phyloP scores from a whole-genome alignment of 1,284 basidiomycete species.

The Melanopsichium pennsylvanicum region DNA sequence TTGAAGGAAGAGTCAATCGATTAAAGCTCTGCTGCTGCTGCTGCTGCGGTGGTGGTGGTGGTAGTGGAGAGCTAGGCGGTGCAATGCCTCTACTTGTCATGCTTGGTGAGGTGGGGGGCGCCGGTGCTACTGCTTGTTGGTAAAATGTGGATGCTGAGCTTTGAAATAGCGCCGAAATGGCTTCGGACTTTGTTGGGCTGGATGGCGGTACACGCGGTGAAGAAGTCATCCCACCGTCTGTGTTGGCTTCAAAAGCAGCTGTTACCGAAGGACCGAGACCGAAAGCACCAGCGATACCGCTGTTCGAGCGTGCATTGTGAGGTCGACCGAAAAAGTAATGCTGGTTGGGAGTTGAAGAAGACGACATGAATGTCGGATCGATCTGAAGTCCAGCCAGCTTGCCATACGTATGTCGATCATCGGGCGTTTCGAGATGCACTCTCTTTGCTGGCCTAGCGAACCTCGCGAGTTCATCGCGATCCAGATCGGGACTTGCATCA shows the following conservation, averaged over 20 bases:
- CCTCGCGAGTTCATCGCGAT: conserved; percentile 36
- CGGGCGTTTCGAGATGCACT: conserved; percentile 30
- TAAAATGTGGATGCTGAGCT: conserved; percentile 17
- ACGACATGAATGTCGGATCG: conserved; percentile 10
- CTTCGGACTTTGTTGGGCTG: conserved; percentile 29
- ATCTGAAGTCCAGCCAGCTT: conserved; percentile 40
- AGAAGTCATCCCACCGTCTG: not conserved
- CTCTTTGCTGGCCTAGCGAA: conserved; percentile 33
- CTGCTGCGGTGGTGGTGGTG: not conserved
- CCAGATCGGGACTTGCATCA: conserved; percentile 15
- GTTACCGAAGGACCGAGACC: conserved; percentile 26
- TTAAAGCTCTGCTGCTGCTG: too few species aligned
- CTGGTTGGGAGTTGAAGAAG: conserved; percentile 6
- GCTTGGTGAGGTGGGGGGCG: conserved; percentile 38
- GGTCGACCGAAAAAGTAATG: conserved; percentile 9
- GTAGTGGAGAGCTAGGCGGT: conserved; percentile 14
- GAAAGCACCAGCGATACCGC: conserved; percentile 31
- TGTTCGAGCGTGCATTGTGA: conserved; percentile 7
- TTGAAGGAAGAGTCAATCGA: too few species aligned
- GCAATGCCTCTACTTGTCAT: conserved; percentile 3
- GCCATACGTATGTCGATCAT: conserved; percentile 41
- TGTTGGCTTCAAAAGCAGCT: conserved; percentile 7
- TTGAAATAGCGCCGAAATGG: conserved; percentile 1
- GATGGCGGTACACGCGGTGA: conserved; percentile 43
- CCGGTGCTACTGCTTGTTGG: conserved; percentile 34